Conservation (phyloP, 225 moss, liverwort and hornwort species). For the Pseudisothecium myosuroides region DNA sequence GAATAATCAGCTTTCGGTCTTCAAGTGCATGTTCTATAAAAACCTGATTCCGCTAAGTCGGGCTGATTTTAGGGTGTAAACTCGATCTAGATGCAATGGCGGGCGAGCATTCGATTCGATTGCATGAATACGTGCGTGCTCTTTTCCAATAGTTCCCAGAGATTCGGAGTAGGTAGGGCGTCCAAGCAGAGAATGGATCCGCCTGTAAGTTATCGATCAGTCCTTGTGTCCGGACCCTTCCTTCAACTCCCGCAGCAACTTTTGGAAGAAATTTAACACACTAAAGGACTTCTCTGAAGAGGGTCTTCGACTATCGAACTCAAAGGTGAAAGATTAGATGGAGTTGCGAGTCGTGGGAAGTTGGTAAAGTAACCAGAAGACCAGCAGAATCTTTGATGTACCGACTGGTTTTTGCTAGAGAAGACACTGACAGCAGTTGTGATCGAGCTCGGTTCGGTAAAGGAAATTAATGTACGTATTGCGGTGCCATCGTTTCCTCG, state of each 20-base stretch:
- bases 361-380: neutral
- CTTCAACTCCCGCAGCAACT: neutral
- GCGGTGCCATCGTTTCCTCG: neutral
- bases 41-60: neutral
- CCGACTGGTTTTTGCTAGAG: neutral
- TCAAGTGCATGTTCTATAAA: neutral
- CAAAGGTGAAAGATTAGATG: neutral
- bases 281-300: neutral
- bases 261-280: neutral
- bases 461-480: neutral
- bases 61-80: neutral
- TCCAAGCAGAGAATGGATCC: neutral
- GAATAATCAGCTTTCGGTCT: neutral
- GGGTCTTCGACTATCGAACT: neutral
- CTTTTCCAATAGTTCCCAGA: neutral
- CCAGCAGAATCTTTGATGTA: neutral
- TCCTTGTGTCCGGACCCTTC: neutral
- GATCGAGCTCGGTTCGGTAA: neutral
- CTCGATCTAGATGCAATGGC: neutral
- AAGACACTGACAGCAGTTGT: neutral
- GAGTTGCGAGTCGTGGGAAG: neutral
- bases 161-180: neutral
- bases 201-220: neutral
- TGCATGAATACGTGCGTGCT: neutral
- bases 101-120: neutral